phyloP scores from a whole-genome alignment of 2,329 filamentous ascomycete genomes.

The Alternaria longipes region DNA sequence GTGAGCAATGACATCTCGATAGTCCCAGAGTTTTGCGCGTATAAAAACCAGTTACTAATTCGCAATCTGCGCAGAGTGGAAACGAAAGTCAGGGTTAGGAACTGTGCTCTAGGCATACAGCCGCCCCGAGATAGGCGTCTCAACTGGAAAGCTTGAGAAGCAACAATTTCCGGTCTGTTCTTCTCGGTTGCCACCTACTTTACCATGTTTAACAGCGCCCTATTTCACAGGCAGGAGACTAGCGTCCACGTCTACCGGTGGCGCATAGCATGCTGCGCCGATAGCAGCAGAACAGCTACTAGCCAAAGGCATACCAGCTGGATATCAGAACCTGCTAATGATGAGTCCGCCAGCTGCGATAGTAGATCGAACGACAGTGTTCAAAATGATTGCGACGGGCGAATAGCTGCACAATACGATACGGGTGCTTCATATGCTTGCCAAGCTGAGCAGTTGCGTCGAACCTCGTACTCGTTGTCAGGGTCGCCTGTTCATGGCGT shows the following conservation, averaged over 20 bases:
- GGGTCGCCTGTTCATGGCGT: no score
- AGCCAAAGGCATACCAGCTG: constrained; percentile 40
- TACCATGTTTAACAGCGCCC: no score
- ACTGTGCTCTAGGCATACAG: no score
- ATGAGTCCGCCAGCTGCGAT: constrained; percentile 22
- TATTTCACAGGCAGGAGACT: constrained; percentile 2
- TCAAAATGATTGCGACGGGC: constrained; percentile 15
- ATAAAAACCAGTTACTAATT: not conserved
- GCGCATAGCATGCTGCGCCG: constrained; percentile 45
- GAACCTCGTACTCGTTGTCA: no score
- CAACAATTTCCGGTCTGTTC: no score
- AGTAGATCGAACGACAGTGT: constrained; percentile 12
- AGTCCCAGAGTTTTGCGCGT: not conserved
- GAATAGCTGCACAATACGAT: no score
- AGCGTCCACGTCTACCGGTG: constrained; percentile 21
- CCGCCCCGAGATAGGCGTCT: not conserved
- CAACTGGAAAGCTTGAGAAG: no score
- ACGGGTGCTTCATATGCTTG: no score
- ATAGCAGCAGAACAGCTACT: constrained; percentile 43
- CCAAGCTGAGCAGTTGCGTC: no score
- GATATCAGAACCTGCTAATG: constrained; percentile 24
- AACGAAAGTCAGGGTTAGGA: no score
- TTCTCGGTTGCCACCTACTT: no score
- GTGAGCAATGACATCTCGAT: not conserved
- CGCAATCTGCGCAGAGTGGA: not conserved